Evolutionary conservation across 129 eudicot genomes (phyloP), one percentile per base, ranked within the genome.

Genomic region (Gnaphalium uliginosum): DNA sequence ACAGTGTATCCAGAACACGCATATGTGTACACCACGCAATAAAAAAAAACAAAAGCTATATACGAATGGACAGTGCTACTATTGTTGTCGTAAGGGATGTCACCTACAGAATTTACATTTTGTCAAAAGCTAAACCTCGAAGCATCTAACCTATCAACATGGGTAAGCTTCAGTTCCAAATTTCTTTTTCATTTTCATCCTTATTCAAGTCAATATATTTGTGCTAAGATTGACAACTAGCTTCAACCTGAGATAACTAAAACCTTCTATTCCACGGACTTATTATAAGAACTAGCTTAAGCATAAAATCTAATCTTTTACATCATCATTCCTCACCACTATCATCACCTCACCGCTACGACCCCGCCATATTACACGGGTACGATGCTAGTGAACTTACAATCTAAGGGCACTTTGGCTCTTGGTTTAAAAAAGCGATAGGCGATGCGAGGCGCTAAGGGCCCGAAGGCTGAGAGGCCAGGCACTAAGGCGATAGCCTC

Each of bases 1-100:
- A 27, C 58, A 74, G 62, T 30, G 46, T 74, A 46, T n/a, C 27
- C 71, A 74, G 58, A 63, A 74, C n/a, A 51, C 27, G 60, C 30
- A 43, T 24, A 10, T 68, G 25, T 14, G 35, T 41, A 37, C 39
- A 68, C 37, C 25, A 69, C 37, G 46, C 2, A 21, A 23, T 10
- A 68, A 22, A 68, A 41, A 23, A 68, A 22, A 68, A 41, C 21
- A 68, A 23, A 41, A 24, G 24, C 48, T 65, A 65, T 54, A 18
- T n/a, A 29, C 11, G 62, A 71, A 39, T 39, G 48, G 13, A 9
- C 15, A 10, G 14, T 9, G 14, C 39, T 70, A 50, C 27, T 8
- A 51, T 11, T 54, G 30, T 25, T 70, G 75, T 70, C 51, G 73
- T 56, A 43, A 25, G 17, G 21, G 61, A 24, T 23, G 60, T 25